Conservation (phyloP, 2,329 filamentous ascomycete species). For the Chalaropsis ovoidea region DNA sequence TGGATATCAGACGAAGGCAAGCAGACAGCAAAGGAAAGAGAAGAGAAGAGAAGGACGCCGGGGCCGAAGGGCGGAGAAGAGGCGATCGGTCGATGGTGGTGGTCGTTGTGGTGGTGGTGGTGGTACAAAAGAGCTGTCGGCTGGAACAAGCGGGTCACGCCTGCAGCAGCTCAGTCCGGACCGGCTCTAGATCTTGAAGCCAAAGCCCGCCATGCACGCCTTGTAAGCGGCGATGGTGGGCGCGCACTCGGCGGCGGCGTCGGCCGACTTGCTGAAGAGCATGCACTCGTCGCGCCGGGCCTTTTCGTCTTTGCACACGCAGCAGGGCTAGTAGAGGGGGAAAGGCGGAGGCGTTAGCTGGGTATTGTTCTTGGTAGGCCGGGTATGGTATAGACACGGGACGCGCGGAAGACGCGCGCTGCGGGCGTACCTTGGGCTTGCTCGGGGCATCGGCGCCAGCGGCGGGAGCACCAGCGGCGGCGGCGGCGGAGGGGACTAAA, state of each 20-base stretch:
- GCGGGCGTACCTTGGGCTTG: conserved; percentile 25
- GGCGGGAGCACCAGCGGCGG: conserved; percentile 40
- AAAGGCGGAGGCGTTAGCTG: neutral
- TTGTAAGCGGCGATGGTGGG: conserved; percentile 75
- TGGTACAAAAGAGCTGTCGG: neutral
- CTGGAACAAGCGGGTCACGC: neutral
- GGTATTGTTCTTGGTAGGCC: neutral
- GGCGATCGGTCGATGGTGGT: neutral
- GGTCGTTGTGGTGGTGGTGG: neutral
- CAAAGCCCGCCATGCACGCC: conserved; percentile 85
- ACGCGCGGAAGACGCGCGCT: neutral
- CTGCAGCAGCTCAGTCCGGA: too few relatives aligned
- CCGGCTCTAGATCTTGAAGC: conserved; percentile 71
- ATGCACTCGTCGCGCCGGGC: conserved; percentile 91
- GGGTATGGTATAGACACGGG: neutral
- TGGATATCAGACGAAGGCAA: conserved; percentile 1
- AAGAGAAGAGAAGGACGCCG: neutral
- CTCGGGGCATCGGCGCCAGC: conserved; percentile 17
- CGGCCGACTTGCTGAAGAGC: conserved; percentile 80
- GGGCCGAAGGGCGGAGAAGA: neutral
- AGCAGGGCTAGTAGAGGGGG: conserved; percentile 63
- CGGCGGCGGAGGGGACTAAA: conserved; percentile 29
- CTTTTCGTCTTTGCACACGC: conserved; percentile 95
- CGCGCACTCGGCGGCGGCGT: conserved; percentile 76
- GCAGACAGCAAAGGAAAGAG: neutral